A percentile compares a stretch with the other conserved stretches of the same genome.
phyloP scores from a whole-genome alignment of 495 filamentous ascomycete species.

The Tetracladium marchalianum region DNA sequence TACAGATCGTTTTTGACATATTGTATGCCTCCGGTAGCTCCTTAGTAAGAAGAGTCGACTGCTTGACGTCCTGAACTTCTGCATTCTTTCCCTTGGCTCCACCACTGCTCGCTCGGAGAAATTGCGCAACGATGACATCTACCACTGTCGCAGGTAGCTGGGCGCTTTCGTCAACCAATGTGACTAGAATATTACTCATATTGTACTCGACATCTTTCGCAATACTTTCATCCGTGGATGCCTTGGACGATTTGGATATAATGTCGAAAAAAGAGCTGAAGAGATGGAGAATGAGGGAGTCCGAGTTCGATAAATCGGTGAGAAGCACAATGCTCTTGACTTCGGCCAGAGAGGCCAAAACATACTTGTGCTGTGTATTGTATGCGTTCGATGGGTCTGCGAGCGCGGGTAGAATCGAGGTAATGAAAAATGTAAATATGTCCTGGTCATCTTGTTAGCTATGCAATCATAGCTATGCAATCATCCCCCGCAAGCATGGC shows the following conservation, averaged over 20 bases:
- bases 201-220: slow-evolving; percentile 86
- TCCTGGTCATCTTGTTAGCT: slow-evolving; percentile 47
- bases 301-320: slow-evolving; percentile 76
- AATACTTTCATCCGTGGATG: slow-evolving; percentile 65
- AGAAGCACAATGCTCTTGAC: slow-evolving; percentile 92
- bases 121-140: slow-evolving; percentile 93
- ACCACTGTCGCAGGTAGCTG: slow-evolving; percentile 74
- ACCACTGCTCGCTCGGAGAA: slow-evolving; percentile 56
- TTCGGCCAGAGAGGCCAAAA: slow-evolving; percentile 78
- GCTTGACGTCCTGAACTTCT: slow-evolving; percentile 50
- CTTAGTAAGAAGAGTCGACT: slow-evolving; percentile 70
- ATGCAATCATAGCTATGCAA: slow-evolving; percentile 1
- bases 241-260: slow-evolving; percentile 65
- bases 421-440: slow-evolving; percentile 84
- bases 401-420: slow-evolving; percentile 71
- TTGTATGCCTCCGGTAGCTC: slow-evolving; percentile 87
- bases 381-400: slow-evolving; percentile 84
- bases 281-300: slow-evolving; percentile 64
- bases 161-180: slow-evolving; percentile 76
- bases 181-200: slow-evolving; percentile 77
- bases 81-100: slow-evolving; percentile 43
- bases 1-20: slow-evolving; percentile 92
- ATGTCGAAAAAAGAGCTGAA: slow-evolving; percentile 90
- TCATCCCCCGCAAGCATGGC: slow-evolving; percentile 8
- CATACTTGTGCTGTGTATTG: slow-evolving; percentile 84